These are phyloP conservation scores for Populus trichocarpa DNA, from an alignment of 441 rosid genomes.

Conservation along the genomic window DNA sequence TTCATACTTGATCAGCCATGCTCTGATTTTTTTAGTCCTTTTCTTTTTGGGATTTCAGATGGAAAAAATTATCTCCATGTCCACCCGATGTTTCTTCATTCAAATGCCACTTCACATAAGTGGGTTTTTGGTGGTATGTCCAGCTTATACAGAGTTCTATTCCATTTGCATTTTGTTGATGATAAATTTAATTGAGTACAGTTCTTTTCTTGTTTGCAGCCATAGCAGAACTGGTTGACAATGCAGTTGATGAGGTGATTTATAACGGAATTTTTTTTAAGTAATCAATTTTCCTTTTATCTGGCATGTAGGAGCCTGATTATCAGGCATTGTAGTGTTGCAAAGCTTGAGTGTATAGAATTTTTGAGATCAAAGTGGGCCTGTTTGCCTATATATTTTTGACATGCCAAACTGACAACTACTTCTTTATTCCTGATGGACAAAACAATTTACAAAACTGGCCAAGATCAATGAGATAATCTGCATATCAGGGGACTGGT, in stretches of 20 bases:
- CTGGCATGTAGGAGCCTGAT: no score
- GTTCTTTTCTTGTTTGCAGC: conserved; percentile 52
- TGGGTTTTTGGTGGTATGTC: conserved; percentile 98
- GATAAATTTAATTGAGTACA: not conserved
- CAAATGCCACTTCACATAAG: conserved; percentile 98
- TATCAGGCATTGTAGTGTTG: no score
- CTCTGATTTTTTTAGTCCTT: not conserved
- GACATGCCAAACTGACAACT: no score
- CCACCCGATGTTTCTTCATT: conserved; percentile 97
- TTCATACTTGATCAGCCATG: conserved; percentile 14
- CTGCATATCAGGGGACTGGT: no score
- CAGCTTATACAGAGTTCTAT: conserved; percentile 5
- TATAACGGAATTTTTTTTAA: conserved; percentile 11
- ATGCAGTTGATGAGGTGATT: conserved; percentile 93
- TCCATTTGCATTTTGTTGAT: conserved; percentile 1
- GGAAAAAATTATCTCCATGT: conserved; percentile 82
- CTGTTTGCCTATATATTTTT: no score
- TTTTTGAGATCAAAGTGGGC: no score
- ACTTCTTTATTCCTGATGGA: no score
- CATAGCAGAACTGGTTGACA: conserved; percentile 91
- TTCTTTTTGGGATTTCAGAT: conserved; percentile 33
- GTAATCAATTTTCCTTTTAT: no score
- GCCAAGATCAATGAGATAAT: no score
- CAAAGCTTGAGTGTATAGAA: no score
- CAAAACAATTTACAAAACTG: no score